Evolutionary conservation across 108 stramenopile genomes (phyloP), one percentile per base, ranked within the genome.

Genomic region (Discostella pseudostelligera): DNA sequence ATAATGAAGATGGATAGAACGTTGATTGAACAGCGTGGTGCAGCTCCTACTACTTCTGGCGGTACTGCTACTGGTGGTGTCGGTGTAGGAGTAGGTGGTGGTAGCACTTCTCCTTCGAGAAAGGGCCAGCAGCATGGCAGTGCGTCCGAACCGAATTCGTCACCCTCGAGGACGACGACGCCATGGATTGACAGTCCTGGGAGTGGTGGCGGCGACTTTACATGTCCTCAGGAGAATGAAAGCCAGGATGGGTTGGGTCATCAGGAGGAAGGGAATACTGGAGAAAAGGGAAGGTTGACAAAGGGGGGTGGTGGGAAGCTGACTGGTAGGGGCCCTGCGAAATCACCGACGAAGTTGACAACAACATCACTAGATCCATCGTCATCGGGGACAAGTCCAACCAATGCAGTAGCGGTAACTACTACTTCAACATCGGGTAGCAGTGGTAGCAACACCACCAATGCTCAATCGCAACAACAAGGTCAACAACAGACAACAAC

Each of bases 1-100:
- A 78, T 92, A 28, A 60, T 92, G 49, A 90, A 88, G 61, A 90
- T 94, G 82, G 93, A 94, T 74, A 74, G 93, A 20, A 94, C 93
- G 14, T 60, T 87, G 53, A 94, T 94, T 72, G 93, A 94, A 63
- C 72, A 75, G 0, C 85, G 77, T 22, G 62, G n/a, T n/a, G n/a
- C n/a, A n/a, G n/a, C n/a, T n/a, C n/a, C n/a, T n/a, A n/a, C n/a
- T n/a, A n/a, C n/a, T n/a, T n/a, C 50, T 14, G 81, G 69, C n/a
- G 39, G 7, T 60, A 49, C 39, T 12, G 24, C 42, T 16, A 22
- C 12, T 45, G 43, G 4, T 17, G 50, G 8, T 26, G 53, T 21
- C 8, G 36, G 55, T 13, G 14, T 13, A 26, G n/a, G n/a, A n/a
- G 64, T 40, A 46, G 56, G 50, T 24, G 14, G 20, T 24, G 20